phyloP scores from a whole-genome alignment of 129 eudicot species.

The Flaveria robusta region DNA sequence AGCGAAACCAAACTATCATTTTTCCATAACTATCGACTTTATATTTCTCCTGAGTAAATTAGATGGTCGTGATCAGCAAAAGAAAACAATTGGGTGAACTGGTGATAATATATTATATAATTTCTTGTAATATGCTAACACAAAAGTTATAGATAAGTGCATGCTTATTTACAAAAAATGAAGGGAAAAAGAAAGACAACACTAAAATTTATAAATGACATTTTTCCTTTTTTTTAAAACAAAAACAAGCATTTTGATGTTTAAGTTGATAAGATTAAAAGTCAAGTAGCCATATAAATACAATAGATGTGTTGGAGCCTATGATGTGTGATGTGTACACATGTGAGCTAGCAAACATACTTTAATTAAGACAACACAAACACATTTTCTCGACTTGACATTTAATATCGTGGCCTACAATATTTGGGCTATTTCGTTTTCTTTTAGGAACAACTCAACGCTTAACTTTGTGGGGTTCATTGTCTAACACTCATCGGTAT shows the following conservation, averaged over 20 bases:
- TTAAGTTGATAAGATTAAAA: conserved; percentile 22
- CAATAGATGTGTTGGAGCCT: conserved; percentile 25
- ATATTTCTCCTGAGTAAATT: no score
- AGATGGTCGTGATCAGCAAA: no score
- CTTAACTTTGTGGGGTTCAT: conserved; percentile 30
- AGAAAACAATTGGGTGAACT: no score
- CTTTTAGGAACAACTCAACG: conserved; percentile 25
- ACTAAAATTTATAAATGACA: background rate
- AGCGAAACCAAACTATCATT: no score
- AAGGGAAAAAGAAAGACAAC: no score
- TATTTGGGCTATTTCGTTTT: conserved; percentile 26
- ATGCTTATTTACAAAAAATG: no score
- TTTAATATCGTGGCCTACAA: conserved; percentile 25
- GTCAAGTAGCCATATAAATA: conserved; percentile 25
- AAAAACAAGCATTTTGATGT: background rate
- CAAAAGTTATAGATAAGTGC: no score
- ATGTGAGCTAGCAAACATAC: conserved; percentile 28
- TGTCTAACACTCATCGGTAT: background rate
- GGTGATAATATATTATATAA: no score
- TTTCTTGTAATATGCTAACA: no score
- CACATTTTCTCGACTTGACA: conserved; percentile 2
- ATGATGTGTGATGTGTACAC: conserved; percentile 30
- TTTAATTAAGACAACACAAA: conserved; percentile 24
- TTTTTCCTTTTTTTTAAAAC: background rate
- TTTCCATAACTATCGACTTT: no score